Percentiles rank a stretch among this genome's conserved stretches.
Evolutionary conservation across 768 basidiomycete genomes (phyloP).

Genomic region (Leccinum arenicola): DNA sequence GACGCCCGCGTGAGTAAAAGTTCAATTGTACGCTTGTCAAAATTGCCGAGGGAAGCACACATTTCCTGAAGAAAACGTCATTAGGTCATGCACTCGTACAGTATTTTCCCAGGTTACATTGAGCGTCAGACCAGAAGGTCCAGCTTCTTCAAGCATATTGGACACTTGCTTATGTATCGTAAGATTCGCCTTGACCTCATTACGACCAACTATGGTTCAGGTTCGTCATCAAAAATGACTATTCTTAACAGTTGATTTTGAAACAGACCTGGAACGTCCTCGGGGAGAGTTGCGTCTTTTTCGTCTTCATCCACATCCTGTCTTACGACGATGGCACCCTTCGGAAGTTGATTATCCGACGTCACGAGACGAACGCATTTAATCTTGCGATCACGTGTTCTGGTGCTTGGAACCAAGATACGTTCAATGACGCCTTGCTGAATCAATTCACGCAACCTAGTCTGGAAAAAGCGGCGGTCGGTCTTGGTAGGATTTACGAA

Average conservation of each 20-base stretch:
- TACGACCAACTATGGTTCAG: constrained; percentile 30
- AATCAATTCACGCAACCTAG: constrained; percentile 68
- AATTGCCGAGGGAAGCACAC: constrained; percentile 56
- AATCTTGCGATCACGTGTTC: constrained; percentile 43
- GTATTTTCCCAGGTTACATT: constrained; percentile 43
- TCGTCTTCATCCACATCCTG: constrained; percentile 44
- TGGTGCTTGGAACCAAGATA: constrained; percentile 62
- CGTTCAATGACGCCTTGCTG: constrained; percentile 74
- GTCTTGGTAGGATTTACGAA: constrained; percentile 71
- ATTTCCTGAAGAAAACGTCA: constrained; percentile 49
- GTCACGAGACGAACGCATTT: constrained; percentile 67
- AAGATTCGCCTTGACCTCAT: constrained; percentile 52
- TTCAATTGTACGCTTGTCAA: constrained; percentile 82
- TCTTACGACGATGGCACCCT: constrained; percentile 34
- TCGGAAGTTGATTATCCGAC: constrained; percentile 35
- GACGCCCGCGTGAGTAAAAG: constrained; percentile 71
- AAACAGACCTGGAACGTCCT: constrained; percentile 33
- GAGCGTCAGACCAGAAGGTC: constrained; percentile 66
- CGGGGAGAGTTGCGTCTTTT: constrained; percentile 28
- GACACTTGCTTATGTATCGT: constrained; percentile 80
- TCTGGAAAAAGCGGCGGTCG: constrained; percentile 81
- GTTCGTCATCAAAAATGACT: background rate
- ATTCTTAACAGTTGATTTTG: background rate
- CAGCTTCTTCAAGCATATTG: constrained; percentile 68
- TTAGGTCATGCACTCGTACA: constrained; percentile 4